A percentile compares a stretch with the other conserved stretches of the same genome.
Evolutionary conservation across 805 yeast species (phyloP).

Genomic region (Candida bentonensis): DNA sequence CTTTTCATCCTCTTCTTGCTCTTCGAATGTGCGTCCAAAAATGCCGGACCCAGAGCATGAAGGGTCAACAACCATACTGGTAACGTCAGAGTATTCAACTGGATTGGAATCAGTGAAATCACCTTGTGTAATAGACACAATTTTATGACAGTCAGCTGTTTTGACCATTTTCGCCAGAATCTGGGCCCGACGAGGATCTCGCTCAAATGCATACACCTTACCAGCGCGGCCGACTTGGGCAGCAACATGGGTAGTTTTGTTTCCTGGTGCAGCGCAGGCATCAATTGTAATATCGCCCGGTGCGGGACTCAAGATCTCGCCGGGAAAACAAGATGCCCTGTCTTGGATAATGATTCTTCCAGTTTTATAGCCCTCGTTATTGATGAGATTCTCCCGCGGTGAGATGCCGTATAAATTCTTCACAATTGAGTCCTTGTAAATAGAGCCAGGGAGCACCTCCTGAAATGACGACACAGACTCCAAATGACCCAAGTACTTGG

Average conservation of each 20-base stretch:
- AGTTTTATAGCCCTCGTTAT: constrained; percentile 49
- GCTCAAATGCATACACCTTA: constrained; percentile 60
- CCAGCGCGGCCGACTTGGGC: constrained; percentile 33
- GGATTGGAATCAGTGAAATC: constrained; percentile 58
- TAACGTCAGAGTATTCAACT: constrained; percentile 43
- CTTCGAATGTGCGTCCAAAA: constrained; percentile 63
- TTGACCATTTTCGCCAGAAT: constrained; percentile 63
- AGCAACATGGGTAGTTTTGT: constrained; percentile 88
- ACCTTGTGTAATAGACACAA: constrained; percentile 29
- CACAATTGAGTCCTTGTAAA: constrained; percentile 61
- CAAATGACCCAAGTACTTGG: constrained; percentile 31
- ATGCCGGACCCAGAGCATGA: constrained; percentile 97
- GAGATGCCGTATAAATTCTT: constrained; percentile 72
- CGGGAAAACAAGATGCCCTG: constrained; percentile 95
- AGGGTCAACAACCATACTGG: constrained; percentile 86
- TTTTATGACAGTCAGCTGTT: constrained; percentile 50
- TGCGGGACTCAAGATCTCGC: constrained; percentile 54
- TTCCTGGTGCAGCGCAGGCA: constrained; percentile 97
- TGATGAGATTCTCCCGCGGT: constrained; percentile 57
- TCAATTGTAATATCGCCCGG: constrained; percentile 62
- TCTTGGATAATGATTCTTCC: constrained; percentile 89
- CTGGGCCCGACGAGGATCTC: constrained; percentile 60
- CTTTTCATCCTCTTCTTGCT: constrained; percentile 29
- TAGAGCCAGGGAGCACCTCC: constrained; percentile 32
- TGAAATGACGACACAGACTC: constrained; percentile 29